Percentiles rank a stretch among this genome's conserved stretches.
These are phyloP conservation scores for Clavulina sp. DNA, from an alignment of 768 basidiomycete species.

Conservation along the genomic window DNA sequence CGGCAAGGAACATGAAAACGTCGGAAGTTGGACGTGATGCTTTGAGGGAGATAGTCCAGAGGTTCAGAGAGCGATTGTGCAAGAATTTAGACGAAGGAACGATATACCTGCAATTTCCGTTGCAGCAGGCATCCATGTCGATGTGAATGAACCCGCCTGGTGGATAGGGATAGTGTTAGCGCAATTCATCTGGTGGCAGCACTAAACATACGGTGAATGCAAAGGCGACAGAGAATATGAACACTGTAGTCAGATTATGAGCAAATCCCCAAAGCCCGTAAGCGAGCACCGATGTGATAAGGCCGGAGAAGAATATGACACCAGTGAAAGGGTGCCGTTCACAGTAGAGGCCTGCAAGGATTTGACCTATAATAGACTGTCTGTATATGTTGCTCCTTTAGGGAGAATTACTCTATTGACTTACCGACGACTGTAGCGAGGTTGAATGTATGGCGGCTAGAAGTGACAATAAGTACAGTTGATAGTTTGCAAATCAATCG, in stretches of 20 bases:
- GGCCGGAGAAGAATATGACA: not conserved
- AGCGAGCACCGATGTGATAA: not conserved
- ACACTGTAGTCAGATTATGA: not conserved
- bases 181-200: too few species aligned
- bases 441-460: too few species aligned
- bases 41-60: not conserved
- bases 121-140: not conserved
- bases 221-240: slow-evolving; percentile 1
- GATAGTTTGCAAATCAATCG: too few species aligned
- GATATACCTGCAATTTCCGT: not conserved
- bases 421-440: too few species aligned
- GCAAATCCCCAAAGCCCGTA: slow-evolving; percentile 2
- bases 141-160: slow-evolving; percentile 2
- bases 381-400: too few species aligned
- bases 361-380: slow-evolving; percentile 3
- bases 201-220: too few species aligned
- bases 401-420: too few species aligned
- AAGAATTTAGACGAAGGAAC: not conserved
- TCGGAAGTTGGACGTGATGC: too few species aligned
- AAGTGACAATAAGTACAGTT: too few species aligned
- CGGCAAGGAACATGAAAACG: not conserved
- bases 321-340: not conserved
- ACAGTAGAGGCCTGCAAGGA: not conserved
- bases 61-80: not conserved
- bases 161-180: too few species aligned